Base-by-base conservation (phyloP, 306 rosid genomes). In the Quercus rubra region DNA sequence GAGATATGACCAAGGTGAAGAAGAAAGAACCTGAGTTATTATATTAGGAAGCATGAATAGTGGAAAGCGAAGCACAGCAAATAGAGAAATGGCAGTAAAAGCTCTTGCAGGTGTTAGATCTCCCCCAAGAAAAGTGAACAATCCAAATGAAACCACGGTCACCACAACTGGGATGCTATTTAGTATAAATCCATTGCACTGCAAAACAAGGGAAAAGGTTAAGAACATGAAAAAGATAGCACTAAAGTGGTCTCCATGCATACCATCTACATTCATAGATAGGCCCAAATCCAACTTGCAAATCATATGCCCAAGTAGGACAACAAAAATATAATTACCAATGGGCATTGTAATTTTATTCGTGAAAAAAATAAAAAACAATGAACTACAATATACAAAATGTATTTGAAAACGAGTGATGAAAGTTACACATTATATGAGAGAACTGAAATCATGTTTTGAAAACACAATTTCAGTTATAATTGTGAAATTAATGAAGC, bases 21-120 rank as follows among this genome's bases (percentile, higher is more conserved):
- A 75, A 78, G 23, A 33, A 4, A 3, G 64, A 83, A 95, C 99
- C 99, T 92, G 99, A 66, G 98, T 95, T 80, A 95, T 95, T 46
- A 89, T 91, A 85, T 95, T 92, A 41, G 99, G 99, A 84, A 95
- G 99, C 97, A 95, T 88, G 89, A 91, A 95, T 57, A 95, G 95
- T 71, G 99, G 99, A 87, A 92, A 95, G 55, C 98, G 98, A 71
- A 95, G 94, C 87, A 95, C 99, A 54, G 98, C 82, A 87, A 92
- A 95, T 84, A 95, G 90, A 77, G 99, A 93, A 76, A 95, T 92
- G 8, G 99, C 93, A 46, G 99, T 95, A 82, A 95, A 95, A 71
- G 99, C 99, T 86, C 94, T 89, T 6, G 99, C 88, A 73, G 99
- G 98, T 77, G 99, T 95, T 82, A 95, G 82, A 85, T 93, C 80